phyloP scores from a whole-genome alignment of 1,139 yeast species.

The Debaryomyces coudertii region DNA sequence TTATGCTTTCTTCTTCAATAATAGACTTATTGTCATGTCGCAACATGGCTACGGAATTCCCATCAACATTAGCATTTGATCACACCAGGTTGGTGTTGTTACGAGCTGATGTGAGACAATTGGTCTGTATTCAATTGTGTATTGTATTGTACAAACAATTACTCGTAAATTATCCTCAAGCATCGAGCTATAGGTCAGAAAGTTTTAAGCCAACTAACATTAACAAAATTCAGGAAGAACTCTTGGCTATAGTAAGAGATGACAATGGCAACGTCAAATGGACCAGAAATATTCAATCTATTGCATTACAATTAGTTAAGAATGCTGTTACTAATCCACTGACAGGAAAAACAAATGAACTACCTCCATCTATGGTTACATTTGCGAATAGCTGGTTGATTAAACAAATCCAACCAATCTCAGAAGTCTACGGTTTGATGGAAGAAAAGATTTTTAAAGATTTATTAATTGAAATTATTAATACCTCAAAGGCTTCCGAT shows the following conservation, averaged over 20 bases:
- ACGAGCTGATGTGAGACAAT: conserved; percentile 83
- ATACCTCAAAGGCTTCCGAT: conserved; percentile 20
- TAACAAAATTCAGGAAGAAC: conserved; percentile 53
- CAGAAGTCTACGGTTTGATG: conserved; percentile 78
- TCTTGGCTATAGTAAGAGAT: conserved; percentile 80
- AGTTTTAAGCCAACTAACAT: conserved; percentile 34
- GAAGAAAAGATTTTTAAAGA: conserved; percentile 67
- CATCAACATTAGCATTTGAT: conserved; percentile 85
- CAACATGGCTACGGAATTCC: conserved; percentile 81
- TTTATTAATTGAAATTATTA: conserved; percentile 39
- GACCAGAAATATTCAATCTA: conserved; percentile 79
- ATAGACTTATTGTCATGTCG: conserved; percentile 73
- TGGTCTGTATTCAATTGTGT: conserved; percentile 79
- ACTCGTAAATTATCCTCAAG: conserved; percentile 33
- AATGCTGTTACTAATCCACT: conserved; percentile 25
- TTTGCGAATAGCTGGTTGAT: conserved; percentile 81
- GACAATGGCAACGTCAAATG: conserved; percentile 87
- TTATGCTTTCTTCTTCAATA: conserved; percentile 50
- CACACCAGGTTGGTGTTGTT: conserved; percentile 76
- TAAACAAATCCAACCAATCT: conserved; percentile 81
- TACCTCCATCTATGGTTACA: conserved; percentile 53
- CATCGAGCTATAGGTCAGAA: conserved; percentile 17
- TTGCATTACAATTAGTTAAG: conserved; percentile 72
- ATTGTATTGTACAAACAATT: conserved; percentile 73
- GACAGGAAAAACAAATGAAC: conserved; percentile 14